A percentile compares a stretch with the other conserved stretches of the same genome.
Conservation (phyloP, 2,329 filamentous ascomycete species). For the Nigrospora sphaerica region DNA sequence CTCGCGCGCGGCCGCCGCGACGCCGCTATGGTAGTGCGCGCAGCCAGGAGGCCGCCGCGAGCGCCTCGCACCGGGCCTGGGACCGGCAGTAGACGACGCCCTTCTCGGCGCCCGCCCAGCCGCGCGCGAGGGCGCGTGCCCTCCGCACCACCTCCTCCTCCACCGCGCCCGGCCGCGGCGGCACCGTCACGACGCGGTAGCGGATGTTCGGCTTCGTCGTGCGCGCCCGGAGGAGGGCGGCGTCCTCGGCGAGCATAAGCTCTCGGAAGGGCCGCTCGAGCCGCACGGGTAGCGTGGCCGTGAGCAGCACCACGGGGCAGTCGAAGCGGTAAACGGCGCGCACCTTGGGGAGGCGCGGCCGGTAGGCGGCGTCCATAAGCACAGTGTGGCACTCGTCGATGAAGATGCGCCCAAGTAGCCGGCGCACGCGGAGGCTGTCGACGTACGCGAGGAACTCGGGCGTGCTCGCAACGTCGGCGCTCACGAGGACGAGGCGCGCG, state of each 20-base stretch:
- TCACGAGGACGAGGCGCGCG: neutral
- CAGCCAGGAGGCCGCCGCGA: neutral
- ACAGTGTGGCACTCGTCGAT: slow-evolving; percentile 2
- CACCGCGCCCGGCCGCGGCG: neutral
- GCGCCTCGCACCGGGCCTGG: neutral
- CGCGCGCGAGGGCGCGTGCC: neutral
- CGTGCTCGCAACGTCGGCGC: neutral
- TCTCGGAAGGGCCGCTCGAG: neutral
- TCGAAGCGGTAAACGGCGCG: neutral
- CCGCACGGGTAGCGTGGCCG: slow-evolving; percentile 1
- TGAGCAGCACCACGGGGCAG: neutral
- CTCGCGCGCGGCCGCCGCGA: too few species aligned
- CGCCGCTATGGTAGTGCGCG: neutral
- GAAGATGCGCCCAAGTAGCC: neutral
- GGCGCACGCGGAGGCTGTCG: neutral
- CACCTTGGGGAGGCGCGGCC: neutral
- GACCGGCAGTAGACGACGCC: neutral
- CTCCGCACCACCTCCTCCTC: neutral
- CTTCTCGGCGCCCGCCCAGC: neutral
- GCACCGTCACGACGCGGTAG: neutral
- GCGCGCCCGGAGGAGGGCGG: neutral
- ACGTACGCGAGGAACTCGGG: neutral
- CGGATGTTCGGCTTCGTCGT: neutral
- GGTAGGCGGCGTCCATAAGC: neutral
- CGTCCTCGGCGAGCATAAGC: neutral